Percentiles rank a stretch among this genome's conserved stretches.
These are phyloP conservation scores for Penicillium coprophilum DNA, from an alignment of 495 filamentous ascomycete genomes.

Conservation along the genomic window DNA sequence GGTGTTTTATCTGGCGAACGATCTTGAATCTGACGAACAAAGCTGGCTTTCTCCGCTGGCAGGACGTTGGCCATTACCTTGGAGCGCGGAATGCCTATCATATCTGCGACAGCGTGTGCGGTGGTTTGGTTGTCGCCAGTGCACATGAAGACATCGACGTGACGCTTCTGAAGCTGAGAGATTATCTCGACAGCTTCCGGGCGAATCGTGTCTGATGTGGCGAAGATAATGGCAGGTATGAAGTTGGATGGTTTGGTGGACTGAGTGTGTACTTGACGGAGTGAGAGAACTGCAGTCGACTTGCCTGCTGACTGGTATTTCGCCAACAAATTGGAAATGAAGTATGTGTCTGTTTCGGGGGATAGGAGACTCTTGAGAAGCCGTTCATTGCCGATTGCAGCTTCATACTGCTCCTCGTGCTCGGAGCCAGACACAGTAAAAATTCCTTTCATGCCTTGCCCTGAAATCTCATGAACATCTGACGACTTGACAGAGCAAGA, in stretches of 20 bases:
- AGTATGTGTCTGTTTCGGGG: conserved; percentile 32
- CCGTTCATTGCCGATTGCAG: conserved; percentile 81
- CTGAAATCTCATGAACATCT: conserved; percentile 71
- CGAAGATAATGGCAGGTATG: conserved; percentile 67
- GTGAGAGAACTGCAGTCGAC: conserved; percentile 68
- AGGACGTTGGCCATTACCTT: conserved; percentile 88
- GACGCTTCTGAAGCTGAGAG: conserved; percentile 59
- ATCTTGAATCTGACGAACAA: conserved; percentile 75
- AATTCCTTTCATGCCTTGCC: conserved; percentile 74
- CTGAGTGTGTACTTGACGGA: conserved; percentile 33
- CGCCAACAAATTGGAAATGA: conserved; percentile 50
- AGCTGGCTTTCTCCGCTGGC: conserved; percentile 80
- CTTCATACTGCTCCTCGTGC: conserved; percentile 48
- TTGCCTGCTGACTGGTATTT: conserved; percentile 70
- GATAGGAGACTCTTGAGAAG: conserved; percentile 53
- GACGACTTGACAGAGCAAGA: conserved; percentile 35
- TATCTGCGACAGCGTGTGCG: conserved; percentile 65
- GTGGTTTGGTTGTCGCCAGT: conserved; percentile 70
- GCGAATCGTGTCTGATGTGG: conserved; percentile 73
- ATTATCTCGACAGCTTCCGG: conserved; percentile 70
- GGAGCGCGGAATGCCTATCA: conserved; percentile 68
- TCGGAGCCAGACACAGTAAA: conserved; percentile 47
- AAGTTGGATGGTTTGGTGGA: conserved; percentile 30
- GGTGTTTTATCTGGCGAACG: conserved; percentile 13
- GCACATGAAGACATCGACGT: conserved; percentile 82